Percentiles rank a stretch among this genome's conserved stretches.
Evolutionary conservation across 2,329 filamentous ascomycete genomes (phyloP).

Genomic region (Ophiocordyceps camponoti-floridani): DNA sequence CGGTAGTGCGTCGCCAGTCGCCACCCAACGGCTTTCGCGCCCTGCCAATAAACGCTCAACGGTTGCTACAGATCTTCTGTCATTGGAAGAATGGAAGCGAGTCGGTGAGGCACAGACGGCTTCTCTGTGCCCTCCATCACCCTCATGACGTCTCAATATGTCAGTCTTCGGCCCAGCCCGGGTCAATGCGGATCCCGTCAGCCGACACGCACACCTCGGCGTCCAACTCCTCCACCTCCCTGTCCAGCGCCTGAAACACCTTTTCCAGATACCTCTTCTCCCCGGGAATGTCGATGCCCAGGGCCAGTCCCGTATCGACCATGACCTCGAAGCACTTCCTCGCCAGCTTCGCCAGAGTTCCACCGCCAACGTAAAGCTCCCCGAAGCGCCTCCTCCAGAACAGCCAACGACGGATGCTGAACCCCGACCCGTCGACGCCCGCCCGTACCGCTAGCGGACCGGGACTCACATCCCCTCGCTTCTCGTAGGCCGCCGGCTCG

Average conservation of each 20-base stretch:
- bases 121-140: too few relatives aligned
- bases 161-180: conserved; percentile 1
- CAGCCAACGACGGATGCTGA: conserved; percentile 2
- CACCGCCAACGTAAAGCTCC: conserved; percentile 1
- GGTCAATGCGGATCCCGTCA: conserved; percentile 3
- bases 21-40: background rate
- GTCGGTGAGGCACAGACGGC: too few relatives aligned
- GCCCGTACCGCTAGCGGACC: background rate
- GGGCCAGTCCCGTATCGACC: background rate
- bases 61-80: background rate
- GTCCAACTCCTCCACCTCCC: conserved; percentile 1
- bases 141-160: too few relatives aligned
- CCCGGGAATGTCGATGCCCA: conserved; percentile 2
- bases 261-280: conserved; percentile 2
- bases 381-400: conserved; percentile 3
- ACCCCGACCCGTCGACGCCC: background rate
- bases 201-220: background rate
- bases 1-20: background rate
- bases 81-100: background rate
- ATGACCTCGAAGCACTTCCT: conserved; percentile 4
- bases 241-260: conserved; percentile 2
- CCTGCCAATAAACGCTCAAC: background rate
- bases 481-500: background rate
- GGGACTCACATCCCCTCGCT: background rate
- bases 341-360: background rate